Conservation (phyloP, 2,329 filamentous ascomycete species). For the Hortaea werneckii region DNA sequence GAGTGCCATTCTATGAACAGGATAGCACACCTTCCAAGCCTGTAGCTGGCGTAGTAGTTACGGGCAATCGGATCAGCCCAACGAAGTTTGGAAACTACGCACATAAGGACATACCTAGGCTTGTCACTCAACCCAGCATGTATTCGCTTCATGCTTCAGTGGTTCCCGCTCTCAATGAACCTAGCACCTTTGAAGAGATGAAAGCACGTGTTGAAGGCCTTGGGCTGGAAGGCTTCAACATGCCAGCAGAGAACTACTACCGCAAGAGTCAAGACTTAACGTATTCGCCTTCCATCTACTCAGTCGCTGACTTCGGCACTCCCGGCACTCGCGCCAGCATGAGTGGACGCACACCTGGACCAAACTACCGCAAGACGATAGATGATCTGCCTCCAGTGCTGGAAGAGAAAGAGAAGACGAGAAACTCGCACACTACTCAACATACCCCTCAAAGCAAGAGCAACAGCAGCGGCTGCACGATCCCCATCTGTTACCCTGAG, state of each 20-base stretch:
- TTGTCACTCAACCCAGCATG: constrained; percentile 21
- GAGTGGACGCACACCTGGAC: background rate
- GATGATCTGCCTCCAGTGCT: constrained; percentile 4
- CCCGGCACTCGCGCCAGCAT: background rate
- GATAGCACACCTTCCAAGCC: constrained; percentile 2
- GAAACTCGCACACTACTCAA: background rate
- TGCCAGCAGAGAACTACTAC: constrained; percentile 15
- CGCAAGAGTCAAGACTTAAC: constrained; percentile 3
- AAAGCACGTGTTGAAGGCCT: constrained; percentile 18
- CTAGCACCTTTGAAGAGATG: constrained; percentile 16
- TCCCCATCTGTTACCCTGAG: constrained; percentile 10
- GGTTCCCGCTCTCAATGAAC: constrained; percentile 15
- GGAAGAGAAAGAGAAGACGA: background rate
- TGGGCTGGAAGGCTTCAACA: constrained; percentile 20
- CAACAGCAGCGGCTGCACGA: constrained; percentile 3
- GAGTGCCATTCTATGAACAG: constrained; percentile 3
- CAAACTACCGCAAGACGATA: constrained; percentile 1
- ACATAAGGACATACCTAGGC: constrained; percentile 10
- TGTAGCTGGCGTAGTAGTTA: constrained; percentile 9
- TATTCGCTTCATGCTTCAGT: constrained; percentile 22
- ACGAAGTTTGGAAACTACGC: constrained; percentile 17
- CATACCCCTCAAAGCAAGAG: constrained; percentile 5
- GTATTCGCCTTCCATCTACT: constrained; percentile 23
- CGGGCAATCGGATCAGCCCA: constrained; percentile 12
- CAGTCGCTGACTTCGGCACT: background rate